These are phyloP conservation scores for Arthrobotrys entomopaga DNA, from an alignment of 2,329 filamentous ascomycete species.

Conservation along the genomic window DNA sequence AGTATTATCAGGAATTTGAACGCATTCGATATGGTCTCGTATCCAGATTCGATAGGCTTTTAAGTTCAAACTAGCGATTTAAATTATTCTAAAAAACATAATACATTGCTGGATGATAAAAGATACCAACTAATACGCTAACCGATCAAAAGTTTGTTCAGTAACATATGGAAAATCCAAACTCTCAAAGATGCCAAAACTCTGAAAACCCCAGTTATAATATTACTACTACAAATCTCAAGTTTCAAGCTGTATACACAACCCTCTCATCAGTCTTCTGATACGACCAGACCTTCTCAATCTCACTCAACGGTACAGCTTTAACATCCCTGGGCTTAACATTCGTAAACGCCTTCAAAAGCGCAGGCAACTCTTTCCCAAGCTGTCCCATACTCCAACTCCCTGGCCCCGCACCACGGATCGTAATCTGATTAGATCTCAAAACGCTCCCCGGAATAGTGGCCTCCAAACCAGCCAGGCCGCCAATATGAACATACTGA, in stretches of 20 bases:
- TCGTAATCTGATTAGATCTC: constrained; percentile 66
- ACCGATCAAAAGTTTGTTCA: no score
- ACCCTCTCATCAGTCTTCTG: constrained; percentile 60
- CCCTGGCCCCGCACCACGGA: constrained; percentile 65
- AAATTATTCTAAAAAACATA: no score
- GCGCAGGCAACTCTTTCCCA: constrained; percentile 58
- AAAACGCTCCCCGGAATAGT: constrained; percentile 64
- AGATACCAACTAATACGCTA: no score
- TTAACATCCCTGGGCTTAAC: constrained; percentile 59
- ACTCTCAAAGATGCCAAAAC: no score
- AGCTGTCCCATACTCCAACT: constrained; percentile 62
- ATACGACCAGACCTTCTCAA: constrained; percentile 60
- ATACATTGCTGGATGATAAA: no score
- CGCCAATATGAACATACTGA: constrained; percentile 68
- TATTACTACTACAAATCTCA: background rate
- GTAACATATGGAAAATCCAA: no score
- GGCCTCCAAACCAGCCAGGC: constrained; percentile 61
- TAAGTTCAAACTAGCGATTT: no score
- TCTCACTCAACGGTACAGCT: constrained; percentile 60
- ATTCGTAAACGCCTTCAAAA: constrained; percentile 60
- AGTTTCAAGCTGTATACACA: constrained; percentile 9
- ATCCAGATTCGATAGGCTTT: no score
- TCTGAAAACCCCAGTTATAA: no score
- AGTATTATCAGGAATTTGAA: no score
- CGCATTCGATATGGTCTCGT: no score